Evolutionary conservation across 805 yeast species (phyloP).

Genomic region (Starmerella apicola): DNA sequence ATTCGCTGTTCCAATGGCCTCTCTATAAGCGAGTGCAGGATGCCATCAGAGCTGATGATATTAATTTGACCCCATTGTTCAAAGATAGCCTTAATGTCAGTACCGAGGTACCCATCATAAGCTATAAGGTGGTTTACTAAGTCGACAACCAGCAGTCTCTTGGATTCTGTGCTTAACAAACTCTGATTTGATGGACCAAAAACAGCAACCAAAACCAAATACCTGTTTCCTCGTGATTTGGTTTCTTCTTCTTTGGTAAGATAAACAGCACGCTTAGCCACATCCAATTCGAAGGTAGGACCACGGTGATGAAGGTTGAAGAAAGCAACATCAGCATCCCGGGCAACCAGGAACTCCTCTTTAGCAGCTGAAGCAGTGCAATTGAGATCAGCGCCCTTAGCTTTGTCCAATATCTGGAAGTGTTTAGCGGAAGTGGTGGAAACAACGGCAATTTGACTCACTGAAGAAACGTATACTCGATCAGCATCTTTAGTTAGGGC

Average conservation of each 20-base stretch:
- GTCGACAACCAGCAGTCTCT: slow-evolving; percentile 57
- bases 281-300: slow-evolving; percentile 42
- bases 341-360: slow-evolving; percentile 47
- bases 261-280: slow-evolving; percentile 42
- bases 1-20: slow-evolving; percentile 56
- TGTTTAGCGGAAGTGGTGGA: slow-evolving; percentile 49
- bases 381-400: slow-evolving; percentile 37
- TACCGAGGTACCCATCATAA: slow-evolving; percentile 45
- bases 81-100: slow-evolving; percentile 45
- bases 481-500: slow-evolving; percentile 35
- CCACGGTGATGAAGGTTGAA: slow-evolving; percentile 34
- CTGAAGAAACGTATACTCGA: slow-evolving; percentile 58
- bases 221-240: no score
- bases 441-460: slow-evolving; percentile 56
- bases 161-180: slow-evolving; percentile 29
- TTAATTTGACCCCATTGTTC: slow-evolving; percentile 44
- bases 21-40: slow-evolving; percentile 55
- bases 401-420: slow-evolving; percentile 34
- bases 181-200: slow-evolving; percentile 6
- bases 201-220: slow-evolving; percentile 37
- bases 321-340: slow-evolving; percentile 48
- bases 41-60: slow-evolving; percentile 62
- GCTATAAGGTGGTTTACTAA: slow-evolving; percentile 56
- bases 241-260: slow-evolving; percentile 35
- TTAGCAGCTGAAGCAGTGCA: slow-evolving; percentile 32